Conservation (phyloP, 202 grass and related monocot genomes). For the Panicum hallii region DNA sequence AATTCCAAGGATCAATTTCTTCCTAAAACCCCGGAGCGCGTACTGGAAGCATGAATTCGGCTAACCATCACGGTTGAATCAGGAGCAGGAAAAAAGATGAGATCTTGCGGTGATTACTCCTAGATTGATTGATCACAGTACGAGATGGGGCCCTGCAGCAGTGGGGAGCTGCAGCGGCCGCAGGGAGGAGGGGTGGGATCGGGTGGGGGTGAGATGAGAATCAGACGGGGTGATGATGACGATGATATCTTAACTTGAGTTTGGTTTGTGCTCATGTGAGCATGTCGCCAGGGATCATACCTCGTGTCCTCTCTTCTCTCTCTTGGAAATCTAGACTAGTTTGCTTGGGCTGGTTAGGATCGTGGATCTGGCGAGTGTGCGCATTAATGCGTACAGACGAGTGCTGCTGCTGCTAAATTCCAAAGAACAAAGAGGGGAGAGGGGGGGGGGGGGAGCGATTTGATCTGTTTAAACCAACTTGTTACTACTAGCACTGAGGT, state of each 20-base stretch:
- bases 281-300: slow-evolving; percentile 34
- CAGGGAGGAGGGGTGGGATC: slow-evolving; percentile 2
- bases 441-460: background rate
- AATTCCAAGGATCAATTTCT: background rate
- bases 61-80: background rate
- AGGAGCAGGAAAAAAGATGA: background rate
- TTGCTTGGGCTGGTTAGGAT: slow-evolving; percentile 18
- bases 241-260: slow-evolving; percentile 61
- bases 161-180: too few species aligned
- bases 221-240: background rate
- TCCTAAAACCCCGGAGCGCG: background rate
- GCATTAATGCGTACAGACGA: slow-evolving; percentile 32
- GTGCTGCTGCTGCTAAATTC: background rate
- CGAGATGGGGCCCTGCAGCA: slow-evolving; percentile 17
- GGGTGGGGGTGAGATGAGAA: background rate
- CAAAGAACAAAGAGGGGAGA: background rate
- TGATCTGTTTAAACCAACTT: background rate
- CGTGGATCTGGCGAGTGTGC: slow-evolving; percentile 42
- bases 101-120: slow-evolving; percentile 4
- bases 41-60: background rate
- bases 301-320: background rate
- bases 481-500: too few species aligned
- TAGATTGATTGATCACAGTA: background rate
- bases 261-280: slow-evolving; percentile 70
- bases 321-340: background rate